These are phyloP conservation scores for Solanum aculeatissimum DNA, from an alignment of 305 asterid genomes.

Conservation along the genomic window DNA sequence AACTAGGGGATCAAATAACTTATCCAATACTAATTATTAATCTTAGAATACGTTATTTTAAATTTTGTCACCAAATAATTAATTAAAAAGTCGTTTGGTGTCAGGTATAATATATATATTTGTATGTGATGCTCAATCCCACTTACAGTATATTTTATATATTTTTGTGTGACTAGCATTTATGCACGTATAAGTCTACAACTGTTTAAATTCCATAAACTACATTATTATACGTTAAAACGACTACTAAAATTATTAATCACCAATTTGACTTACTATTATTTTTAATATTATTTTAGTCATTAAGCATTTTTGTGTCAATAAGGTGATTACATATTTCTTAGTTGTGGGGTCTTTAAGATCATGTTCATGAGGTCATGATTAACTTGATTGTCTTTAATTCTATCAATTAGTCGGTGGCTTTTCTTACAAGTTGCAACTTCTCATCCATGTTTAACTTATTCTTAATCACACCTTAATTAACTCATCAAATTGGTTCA, in stretches of 20 bases:
- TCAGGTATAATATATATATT: too few relatives aligned
- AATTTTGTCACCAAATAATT: too few relatives aligned
- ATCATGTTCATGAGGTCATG: neutral
- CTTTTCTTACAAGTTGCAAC: neutral
- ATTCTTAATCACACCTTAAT: neutral
- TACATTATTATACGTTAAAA: neutral
- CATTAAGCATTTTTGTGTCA: neutral
- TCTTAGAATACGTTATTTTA: too few relatives aligned
- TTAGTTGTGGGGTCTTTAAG: neutral
- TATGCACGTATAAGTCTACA: neutral
- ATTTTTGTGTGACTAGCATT: neutral
- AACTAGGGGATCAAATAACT: too few relatives aligned
- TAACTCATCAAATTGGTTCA: neutral
- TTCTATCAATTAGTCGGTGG: neutral
- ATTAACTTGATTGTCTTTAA: neutral
- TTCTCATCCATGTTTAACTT: neutral
- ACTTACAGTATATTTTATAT: neutral
- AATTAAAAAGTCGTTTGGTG: too few relatives aligned
- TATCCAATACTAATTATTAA: too few relatives aligned
- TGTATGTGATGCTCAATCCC: neutral
- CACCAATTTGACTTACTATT: slow-evolving; percentile 1
- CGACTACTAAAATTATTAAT: slow-evolving; percentile 2
- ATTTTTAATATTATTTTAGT: neutral
- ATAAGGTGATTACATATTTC: neutral
- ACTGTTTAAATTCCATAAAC: neutral